phyloP scores from a whole-genome alignment of 2,329 filamentous ascomycete species.

The Alternaria dauci region DNA sequence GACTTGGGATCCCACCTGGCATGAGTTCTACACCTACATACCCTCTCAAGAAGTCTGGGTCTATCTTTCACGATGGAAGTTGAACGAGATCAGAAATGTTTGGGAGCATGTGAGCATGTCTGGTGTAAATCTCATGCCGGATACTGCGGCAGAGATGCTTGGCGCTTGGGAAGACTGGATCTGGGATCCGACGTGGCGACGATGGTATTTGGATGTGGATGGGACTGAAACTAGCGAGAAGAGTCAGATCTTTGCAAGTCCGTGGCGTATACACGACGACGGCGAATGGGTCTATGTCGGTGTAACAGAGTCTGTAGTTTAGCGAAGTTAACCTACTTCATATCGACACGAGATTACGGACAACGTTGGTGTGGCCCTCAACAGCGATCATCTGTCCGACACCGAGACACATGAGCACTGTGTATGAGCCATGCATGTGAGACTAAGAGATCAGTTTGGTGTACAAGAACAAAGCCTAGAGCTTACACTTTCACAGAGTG shows the following conservation, averaged over 20 bases:
- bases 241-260: constrained; percentile 21
- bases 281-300: constrained; percentile 27
- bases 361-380: not conserved
- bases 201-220: constrained; percentile 26
- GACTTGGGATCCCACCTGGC: constrained; percentile 25
- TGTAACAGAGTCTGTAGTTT: not conserved
- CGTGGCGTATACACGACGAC: constrained; percentile 18
- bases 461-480: not conserved
- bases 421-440: constrained; percentile 1
- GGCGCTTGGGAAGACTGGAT: constrained; percentile 33
- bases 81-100: constrained; percentile 12
- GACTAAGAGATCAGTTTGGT: not conserved
- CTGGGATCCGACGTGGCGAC: constrained; percentile 23
- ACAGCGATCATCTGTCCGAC: not conserved
- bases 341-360: not conserved
- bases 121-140: constrained; percentile 7
- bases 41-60: constrained; percentile 11
- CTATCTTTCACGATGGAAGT: constrained; percentile 23
- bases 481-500: not conserved
- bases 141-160: constrained; percentile 17
- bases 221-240: constrained; percentile 1
- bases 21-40: constrained; percentile 24
- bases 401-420: not conserved
- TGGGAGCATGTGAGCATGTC: constrained; percentile 24
- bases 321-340: not conserved